These are phyloP conservation scores for Phytophthora melonis DNA, from an alignment of 352 stramenopile genomes.

Conservation along the genomic window DNA sequence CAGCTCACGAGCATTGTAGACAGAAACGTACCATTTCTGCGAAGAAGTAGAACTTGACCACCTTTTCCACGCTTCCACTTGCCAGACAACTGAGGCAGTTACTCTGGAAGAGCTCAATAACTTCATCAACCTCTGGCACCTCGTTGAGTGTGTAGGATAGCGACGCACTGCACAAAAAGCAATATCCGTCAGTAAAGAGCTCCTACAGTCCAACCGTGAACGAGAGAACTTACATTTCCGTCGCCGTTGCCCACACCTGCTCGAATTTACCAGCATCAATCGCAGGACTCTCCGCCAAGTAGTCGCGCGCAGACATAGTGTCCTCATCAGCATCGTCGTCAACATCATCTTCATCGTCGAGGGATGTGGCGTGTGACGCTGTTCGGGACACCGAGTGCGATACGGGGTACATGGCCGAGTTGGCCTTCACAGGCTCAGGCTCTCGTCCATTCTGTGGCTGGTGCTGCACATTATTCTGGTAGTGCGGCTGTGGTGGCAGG, in stretches of 20 bases:
- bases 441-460: constrained; percentile 36
- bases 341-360: constrained; percentile 48
- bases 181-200: neutral
- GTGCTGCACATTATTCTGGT: constrained; percentile 30
- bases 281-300: constrained; percentile 62
- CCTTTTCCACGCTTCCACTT: constrained; percentile 70
- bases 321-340: constrained; percentile 60
- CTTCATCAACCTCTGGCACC: constrained; percentile 74
- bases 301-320: constrained; percentile 71
- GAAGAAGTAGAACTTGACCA: constrained; percentile 92
- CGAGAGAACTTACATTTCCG: constrained; percentile 69
- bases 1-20: neutral
- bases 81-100: constrained; percentile 84
- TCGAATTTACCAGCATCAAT: constrained; percentile 86
- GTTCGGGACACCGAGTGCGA: constrained; percentile 34
- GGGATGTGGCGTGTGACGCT: constrained; percentile 38
- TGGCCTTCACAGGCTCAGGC: constrained; percentile 29
- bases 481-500: constrained; percentile 27
- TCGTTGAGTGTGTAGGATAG: constrained; percentile 60
- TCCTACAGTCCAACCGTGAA: neutral
- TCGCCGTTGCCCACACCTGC: constrained; percentile 75
- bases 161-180: constrained; percentile 48
- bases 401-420: constrained; percentile 17
- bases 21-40: constrained; percentile 73
- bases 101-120: constrained; percentile 78